A percentile compares a stretch with the other conserved stretches of the same genome.
Conservation (phyloP, 208 protist genomes). For the Strigomonas culicis region DNA sequence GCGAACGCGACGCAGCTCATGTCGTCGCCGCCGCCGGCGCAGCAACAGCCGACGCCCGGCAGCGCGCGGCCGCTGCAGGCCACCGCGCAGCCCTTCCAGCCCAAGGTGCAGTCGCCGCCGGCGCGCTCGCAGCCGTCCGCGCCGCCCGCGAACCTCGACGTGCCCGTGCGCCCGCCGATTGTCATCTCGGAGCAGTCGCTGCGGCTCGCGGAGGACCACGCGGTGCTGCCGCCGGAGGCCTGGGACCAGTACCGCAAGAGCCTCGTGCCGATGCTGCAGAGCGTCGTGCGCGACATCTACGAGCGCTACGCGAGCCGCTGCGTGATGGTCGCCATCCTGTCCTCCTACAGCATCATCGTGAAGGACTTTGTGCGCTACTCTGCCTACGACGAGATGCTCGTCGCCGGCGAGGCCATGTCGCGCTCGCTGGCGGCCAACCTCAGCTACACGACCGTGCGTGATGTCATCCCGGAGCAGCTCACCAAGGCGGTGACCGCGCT, state of each 20-base stretch:
- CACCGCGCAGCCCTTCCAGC: conserved; percentile 85
- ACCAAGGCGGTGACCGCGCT: conserved; percentile 11
- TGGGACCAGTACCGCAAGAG: conserved; percentile 27
- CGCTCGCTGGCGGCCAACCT: conserved; percentile 78
- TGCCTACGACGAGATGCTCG: conserved; percentile 57
- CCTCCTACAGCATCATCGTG: neutral
- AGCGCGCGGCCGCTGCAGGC: conserved; percentile 61
- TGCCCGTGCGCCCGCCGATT: conserved; percentile 29
- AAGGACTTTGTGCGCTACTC: conserved; percentile 54
- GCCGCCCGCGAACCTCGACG: neutral
- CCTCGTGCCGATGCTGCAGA: conserved; percentile 71
- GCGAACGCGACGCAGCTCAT: conserved; percentile 12
- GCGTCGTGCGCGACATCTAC: conserved; percentile 88
- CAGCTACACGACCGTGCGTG: conserved; percentile 87
- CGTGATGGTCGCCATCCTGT: conserved; percentile 80
- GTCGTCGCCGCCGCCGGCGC: conserved; percentile 6
- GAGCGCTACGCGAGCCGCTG: conserved; percentile 89
- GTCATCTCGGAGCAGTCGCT: conserved; percentile 53
- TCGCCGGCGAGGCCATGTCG: conserved; percentile 69
- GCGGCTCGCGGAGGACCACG: conserved; percentile 35
- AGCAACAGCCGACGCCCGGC: conserved; percentile 17
- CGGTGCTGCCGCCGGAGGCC: conserved; percentile 17
- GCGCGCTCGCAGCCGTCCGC: conserved; percentile 9
- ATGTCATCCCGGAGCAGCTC: too few relatives aligned
- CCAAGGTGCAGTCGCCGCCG: conserved; percentile 35